Base-by-base conservation (phyloP, 2,329 filamentous ascomycete genomes). In the Myriosclerotinia scirpicola region DNA sequence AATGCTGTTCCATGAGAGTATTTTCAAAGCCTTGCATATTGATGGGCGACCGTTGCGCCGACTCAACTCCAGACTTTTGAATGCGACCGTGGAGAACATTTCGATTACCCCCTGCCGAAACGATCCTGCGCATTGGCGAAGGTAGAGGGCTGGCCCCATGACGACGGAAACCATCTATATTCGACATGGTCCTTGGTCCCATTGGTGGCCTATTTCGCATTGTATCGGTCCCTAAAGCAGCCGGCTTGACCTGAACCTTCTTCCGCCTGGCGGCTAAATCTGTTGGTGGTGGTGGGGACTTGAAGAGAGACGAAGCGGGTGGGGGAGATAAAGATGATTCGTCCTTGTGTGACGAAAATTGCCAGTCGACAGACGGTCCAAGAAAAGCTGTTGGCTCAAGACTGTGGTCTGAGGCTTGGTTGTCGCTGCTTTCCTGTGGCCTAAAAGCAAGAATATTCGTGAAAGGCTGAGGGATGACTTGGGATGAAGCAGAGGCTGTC, bases 51-150 rank as follows among this genome's bases (percentile, higher is more conserved):
- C 74, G 68, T 66, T 76, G 75, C 15, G 74, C 69, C 22, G 73
- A 72, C 55, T 76, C 74, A 26, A 75, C 53, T 5, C 73, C 72
- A 34, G 71, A 63, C 60, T 76, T 76, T 62, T 70, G 68, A n/a
- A 76, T 69, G 11, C 75, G 72, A 30, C 74, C 74, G 46, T 67
- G 69, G 11, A 73, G 66, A 30, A 75, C 71, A 59, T 71, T 72
- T 48, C 71, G 65, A 48, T 26, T 50, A 50, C 73, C 75, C 22
- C 74, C 74, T 20, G 74, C 73, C 14, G 75, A 76, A 7, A 71
- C 71, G 38, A 75, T 75, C 11, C 75, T 71, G 17, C 75, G 73
- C 74, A 76, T 76, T 9, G 75, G 73, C 17, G 73, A 75, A n/a
- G 69, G 64, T 6, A 71, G 50, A 15, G 75, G 75, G 56, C 74